Base-by-base conservation (phyloP, 495 filamentous ascomycete genomes). In the Collariella sp. region DNA sequence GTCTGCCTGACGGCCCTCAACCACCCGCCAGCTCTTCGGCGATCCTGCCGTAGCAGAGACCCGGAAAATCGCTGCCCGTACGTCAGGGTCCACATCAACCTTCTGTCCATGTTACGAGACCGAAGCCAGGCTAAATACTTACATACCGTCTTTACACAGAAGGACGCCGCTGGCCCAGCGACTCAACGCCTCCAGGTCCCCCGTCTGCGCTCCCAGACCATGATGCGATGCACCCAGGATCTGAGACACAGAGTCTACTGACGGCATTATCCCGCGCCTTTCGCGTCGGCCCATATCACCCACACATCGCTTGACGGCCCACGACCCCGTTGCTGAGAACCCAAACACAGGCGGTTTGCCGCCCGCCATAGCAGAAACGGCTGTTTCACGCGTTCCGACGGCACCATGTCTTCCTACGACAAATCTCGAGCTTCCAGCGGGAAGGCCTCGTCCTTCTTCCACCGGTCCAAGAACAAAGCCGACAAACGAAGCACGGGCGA, bases 391-490 rank as follows among this genome's bases (percentile, higher is more conserved):
- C 58, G 24, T 49, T 45, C 50, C 56, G 48, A 43, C 53, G 36
- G 71, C 60, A 73, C 70, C 68, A 81, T 80, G 73, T 79, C 84
- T 57, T 75, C 82, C 56, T 65, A 76, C 72, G 84, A 89, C 73
- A 91, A 91, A 73, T 78, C 84, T 52, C 80, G 88, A 67, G 86
- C 90, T 74, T 90, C 88, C 49, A 82, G 82, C 61, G 85, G 86
- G 57, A 91, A 90, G 72, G 89, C 86, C 46, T 64, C 67, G 47
- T 72, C 68, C 31, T 74, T 77, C 69, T 91, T 95, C 76, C 93
- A 93, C 68, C 82, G 86, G 56, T 80, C 84, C 66, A 88, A 89
- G 69, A 88, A 88, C 67, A 79, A 72, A 67, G 72, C 67, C 70
- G 88, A 89, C 59, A 87, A 81, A 65, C 74, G 77, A 60, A 75